These are phyloP conservation scores for Juglanconis sp. DNA, from an alignment of 2,329 filamentous ascomycete species.

Conservation along the genomic window DNA sequence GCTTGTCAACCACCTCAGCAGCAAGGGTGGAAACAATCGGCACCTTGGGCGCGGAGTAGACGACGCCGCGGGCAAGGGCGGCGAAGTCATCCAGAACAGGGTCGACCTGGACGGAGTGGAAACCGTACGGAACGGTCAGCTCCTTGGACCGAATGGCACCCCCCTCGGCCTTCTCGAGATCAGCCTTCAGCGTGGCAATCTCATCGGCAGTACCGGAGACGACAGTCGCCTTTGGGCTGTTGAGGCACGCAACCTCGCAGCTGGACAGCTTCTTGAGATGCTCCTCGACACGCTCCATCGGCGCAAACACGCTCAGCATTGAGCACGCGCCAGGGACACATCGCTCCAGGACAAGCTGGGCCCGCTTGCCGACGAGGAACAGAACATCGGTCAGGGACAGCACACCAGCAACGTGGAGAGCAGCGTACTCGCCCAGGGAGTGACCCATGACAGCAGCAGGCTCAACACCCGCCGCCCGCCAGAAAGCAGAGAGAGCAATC, in stretches of 20 bases:
- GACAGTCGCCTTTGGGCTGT: conserved; percentile 67
- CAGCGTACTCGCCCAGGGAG: conserved; percentile 67
- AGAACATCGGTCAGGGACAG: conserved; percentile 64
- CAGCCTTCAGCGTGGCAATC: conserved; percentile 25
- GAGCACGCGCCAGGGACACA: conserved; percentile 61
- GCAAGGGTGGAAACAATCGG: conserved; percentile 63
- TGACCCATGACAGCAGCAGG: conserved; percentile 48
- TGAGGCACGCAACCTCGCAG: conserved; percentile 61
- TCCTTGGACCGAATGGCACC: conserved; percentile 32
- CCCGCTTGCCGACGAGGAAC: conserved; percentile 62
- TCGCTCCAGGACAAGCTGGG: conserved; percentile 55
- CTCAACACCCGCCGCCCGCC: conserved; percentile 44
- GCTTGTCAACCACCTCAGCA: conserved; percentile 54
- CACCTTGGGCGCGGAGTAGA: conserved; percentile 41
- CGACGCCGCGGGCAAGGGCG: conserved; percentile 30
- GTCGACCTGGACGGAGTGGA: conserved; percentile 44
- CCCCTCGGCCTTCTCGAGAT: conserved; percentile 34
- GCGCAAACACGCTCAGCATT: conserved; percentile 41
- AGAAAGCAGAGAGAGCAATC: conserved; percentile 48
- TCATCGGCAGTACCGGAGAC: conserved; percentile 42
- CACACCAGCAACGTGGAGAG: conserved; percentile 63
- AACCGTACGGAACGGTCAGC: conserved; percentile 43
- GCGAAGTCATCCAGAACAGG: conserved; percentile 52
- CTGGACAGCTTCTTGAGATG: conserved; percentile 39
- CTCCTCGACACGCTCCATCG: conserved; percentile 46